These are phyloP conservation scores for Magnaporthiopsis rhizophila DNA, from an alignment of 2,329 filamentous ascomycete species.

Conservation along the genomic window DNA sequence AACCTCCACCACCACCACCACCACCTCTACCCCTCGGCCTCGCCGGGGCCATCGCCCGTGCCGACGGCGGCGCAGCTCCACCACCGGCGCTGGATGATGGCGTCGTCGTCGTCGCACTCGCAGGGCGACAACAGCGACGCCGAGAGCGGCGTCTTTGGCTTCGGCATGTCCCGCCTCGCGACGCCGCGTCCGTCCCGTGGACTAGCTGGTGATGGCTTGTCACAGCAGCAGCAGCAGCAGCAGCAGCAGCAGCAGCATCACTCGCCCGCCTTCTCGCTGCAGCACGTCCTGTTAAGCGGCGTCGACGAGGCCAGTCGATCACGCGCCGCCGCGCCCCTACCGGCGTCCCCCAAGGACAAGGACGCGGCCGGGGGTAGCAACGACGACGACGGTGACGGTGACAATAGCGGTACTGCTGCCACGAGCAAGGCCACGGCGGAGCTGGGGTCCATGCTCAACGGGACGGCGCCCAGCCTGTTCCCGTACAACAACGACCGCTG, in stretches of 20 bases:
- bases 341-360: background rate
- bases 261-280: background rate
- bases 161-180: conserved; percentile 2
- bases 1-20: background rate
- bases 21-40: no score
- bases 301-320: background rate
- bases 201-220: background rate
- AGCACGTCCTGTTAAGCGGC: background rate
- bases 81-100: conserved; percentile 4
- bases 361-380: no score
- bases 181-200: background rate
- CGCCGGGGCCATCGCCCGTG: background rate
- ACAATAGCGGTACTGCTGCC: background rate
- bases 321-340: background rate
- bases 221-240: background rate
- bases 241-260: no score
- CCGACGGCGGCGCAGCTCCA: conserved; percentile 3
- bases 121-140: conserved; percentile 4
- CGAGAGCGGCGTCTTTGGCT: conserved; percentile 8
- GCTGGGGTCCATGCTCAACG: background rate
- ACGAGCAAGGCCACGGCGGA: background rate
- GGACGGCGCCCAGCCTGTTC: background rate
- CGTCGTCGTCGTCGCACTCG: background rate
- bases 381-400: background rate
- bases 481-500: background rate